Conservation (phyloP, 2,329 filamentous ascomycete species). For the Esteya vermicola region DNA sequence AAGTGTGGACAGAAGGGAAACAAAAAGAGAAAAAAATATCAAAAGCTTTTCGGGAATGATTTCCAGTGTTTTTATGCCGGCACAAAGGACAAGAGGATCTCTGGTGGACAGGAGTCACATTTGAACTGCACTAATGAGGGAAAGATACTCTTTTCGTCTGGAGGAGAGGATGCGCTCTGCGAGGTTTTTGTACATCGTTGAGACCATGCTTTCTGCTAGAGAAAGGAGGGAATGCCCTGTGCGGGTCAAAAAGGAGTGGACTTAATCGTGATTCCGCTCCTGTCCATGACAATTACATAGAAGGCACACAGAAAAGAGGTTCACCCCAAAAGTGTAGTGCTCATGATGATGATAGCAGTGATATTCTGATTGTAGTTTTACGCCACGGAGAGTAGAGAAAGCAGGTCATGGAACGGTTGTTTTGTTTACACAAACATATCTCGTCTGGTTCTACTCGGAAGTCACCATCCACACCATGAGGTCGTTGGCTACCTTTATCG, state of each 20-base stretch:
- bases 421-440: no score
- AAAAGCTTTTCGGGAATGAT: no score
- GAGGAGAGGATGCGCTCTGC: background rate
- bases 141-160: slow-evolving; percentile 72
- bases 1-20: background rate
- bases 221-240: slow-evolving; percentile 94
- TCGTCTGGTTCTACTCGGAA: no score
- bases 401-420: no score
- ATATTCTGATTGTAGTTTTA: no score
- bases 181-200: background rate
- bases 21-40: slow-evolving; percentile 2
- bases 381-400: no score
- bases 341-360: no score
- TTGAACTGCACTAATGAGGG: slow-evolving; percentile 87
- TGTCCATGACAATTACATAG: background rate
- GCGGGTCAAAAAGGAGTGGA: slow-evolving; percentile 64
- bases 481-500: no score
- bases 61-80: slow-evolving; percentile 1
- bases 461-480: no score
- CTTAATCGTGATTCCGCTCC: slow-evolving; percentile 72
- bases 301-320: background rate
- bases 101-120: slow-evolving; percentile 23
- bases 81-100: background rate
- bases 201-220: slow-evolving; percentile 1
- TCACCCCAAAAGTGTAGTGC: no score